Percentiles rank a stretch among this genome's conserved stretches.
These are phyloP conservation scores for Verticillium nonalfalfae DNA, from an alignment of 2,329 filamentous ascomycete species.

Conservation along the genomic window DNA sequence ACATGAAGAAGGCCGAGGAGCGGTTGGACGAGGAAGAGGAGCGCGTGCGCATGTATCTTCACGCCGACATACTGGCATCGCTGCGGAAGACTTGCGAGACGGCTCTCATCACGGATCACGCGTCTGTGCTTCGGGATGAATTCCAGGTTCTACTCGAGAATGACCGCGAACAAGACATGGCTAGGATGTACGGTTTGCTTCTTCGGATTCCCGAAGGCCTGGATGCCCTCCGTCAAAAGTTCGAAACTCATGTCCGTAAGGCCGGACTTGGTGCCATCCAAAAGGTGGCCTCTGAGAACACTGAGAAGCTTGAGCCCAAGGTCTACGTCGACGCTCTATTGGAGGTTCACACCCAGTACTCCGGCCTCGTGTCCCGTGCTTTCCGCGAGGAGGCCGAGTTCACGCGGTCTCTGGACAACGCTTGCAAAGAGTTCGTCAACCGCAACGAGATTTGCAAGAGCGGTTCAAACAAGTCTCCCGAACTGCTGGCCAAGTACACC, in stretches of 20 bases:
- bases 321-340: conserved; percentile 93
- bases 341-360: conserved; percentile 91
- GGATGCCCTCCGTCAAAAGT: conserved; percentile 78
- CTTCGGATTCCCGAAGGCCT: conserved; percentile 85
- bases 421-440: conserved; percentile 97
- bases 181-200: conserved; percentile 90
- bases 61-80: conserved; percentile 78
- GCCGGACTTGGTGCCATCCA: conserved; percentile 83
- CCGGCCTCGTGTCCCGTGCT: conserved; percentile 81
- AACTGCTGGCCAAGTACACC: conserved; percentile 91
- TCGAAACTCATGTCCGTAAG: conserved; percentile 88
- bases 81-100: conserved; percentile 85
- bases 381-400: conserved; percentile 97
- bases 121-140: conserved; percentile 79
- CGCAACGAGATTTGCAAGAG: conserved; percentile 93
- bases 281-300: conserved; percentile 79
- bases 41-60: conserved; percentile 84
- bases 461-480: conserved; percentile 88
- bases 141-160: conserved; percentile 93
- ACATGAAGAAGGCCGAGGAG: conserved; percentile 98
- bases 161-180: conserved; percentile 91
- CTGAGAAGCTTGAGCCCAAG: conserved; percentile 90
- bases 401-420: conserved; percentile 91
- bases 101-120: conserved; percentile 85
- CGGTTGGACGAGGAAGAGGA: conserved; percentile 90